phyloP scores from a whole-genome alignment of 345 rosid genomes.

The Populus pruinosa region DNA sequence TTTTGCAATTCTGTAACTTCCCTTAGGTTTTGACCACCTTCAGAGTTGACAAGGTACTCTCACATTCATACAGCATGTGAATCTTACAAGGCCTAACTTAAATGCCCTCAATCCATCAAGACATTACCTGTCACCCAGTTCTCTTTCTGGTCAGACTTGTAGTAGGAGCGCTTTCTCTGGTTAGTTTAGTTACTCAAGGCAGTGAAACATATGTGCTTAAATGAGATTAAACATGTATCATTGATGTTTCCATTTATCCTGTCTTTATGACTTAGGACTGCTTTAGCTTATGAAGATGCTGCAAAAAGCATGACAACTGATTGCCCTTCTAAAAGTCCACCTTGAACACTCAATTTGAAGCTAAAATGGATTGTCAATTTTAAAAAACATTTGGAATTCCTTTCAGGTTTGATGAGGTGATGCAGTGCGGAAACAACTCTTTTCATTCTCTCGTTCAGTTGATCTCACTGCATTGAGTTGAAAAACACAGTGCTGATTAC shows the following conservation, averaged over 20 bases:
- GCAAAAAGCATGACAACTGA: not conserved
- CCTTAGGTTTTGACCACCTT: too few species aligned
- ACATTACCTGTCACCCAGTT: not conserved
- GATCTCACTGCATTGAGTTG: not conserved
- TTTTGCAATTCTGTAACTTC: too few species aligned
- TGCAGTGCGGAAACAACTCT: not conserved
- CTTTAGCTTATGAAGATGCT: not conserved
- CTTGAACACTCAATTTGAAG: not conserved
- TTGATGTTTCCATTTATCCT: not conserved
- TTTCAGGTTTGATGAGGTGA: conserved; percentile 14
- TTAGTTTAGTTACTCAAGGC: not conserved
- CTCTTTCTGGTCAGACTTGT: not conserved
- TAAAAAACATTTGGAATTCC: not conserved
- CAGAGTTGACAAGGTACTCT: too few species aligned
- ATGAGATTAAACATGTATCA: not conserved
- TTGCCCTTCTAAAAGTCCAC: not conserved
- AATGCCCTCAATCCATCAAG: not conserved
- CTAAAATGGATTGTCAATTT: not conserved
- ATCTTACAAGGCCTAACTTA: not conserved
- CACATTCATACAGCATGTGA: not conserved
- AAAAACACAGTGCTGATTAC: not conserved
- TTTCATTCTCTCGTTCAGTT: not conserved
- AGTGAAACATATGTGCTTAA: not conserved
- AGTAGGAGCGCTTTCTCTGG: not conserved
- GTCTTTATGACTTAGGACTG: not conserved